Evolutionary conservation across 2,329 filamentous ascomycete species (phyloP), one percentile per base, ranked within the genome.

Genomic region (Aspergillus alliaceus): DNA sequence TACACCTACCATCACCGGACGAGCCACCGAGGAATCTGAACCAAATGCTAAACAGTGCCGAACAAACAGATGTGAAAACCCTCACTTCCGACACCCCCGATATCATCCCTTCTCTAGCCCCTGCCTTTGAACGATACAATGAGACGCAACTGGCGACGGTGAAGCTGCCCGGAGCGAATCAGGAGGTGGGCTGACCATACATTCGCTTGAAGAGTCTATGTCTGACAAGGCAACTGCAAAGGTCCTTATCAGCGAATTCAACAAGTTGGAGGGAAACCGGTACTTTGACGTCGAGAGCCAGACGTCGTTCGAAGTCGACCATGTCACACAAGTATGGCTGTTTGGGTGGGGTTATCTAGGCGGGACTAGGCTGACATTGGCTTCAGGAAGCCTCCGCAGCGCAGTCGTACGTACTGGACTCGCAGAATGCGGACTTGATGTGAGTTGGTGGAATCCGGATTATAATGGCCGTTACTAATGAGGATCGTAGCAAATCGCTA

Each of bases 101-200:
- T 54, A 80, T 95, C 60, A 79, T 93, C 54, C 79, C 86, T 59
- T 86, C 90, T 62, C 88, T 97, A 53, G 84, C 83, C 6, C 90
- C 92, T 0, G 92, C 95, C 0, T 96, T 96, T 74, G 83, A 93
- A 77, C 91, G 90, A 77, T 98, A 99, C 84, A 97, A 98, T 69
- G 93, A 99, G 77, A 89, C 93, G 76, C 95, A 99, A 77, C 90
- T 97, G 75, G 79, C 87, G 49, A 92, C 92, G 15, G 88, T 91
- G 60, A 96, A 96, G 82, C 85, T 99, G 55, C 93, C 93, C 0
- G 92, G 92, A 29, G 86, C 90, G 72, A 93, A 86, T 75, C 87
- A 91, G 74, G 78, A 89, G 77, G 91, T 96, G 71, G 54, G 79
- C 49, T 31, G 9, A 24, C 11, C 34, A 14, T 51, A 20, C 2